These are phyloP conservation scores for Chenopodium quinoa DNA, from an alignment of 148 eudicot genomes.

Conservation along the genomic window DNA sequence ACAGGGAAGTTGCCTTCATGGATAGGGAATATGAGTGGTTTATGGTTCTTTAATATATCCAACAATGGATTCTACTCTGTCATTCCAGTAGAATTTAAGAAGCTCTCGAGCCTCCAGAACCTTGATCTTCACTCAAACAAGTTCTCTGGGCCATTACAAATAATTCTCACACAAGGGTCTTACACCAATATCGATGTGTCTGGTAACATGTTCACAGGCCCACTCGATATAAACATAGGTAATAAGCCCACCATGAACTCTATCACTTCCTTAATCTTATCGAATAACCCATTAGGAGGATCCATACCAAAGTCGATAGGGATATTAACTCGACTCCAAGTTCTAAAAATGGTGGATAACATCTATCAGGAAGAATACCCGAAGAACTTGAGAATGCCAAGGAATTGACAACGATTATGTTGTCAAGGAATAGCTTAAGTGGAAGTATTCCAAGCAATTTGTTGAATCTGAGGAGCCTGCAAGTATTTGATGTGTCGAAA, in stretches of 20 bases:
- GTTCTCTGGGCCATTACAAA: slow-evolving; percentile 44
- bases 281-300: slow-evolving; percentile 62
- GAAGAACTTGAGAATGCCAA: slow-evolving; percentile 45
- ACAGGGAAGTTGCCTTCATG: slow-evolving; percentile 68
- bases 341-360: slow-evolving; percentile 37
- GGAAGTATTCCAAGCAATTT: slow-evolving; percentile 57
- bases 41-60: slow-evolving; percentile 58
- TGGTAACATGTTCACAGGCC: slow-evolving; percentile 53
- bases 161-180: slow-evolving; percentile 48
- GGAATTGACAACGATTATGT: slow-evolving; percentile 37
- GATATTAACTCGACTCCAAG: slow-evolving; percentile 40
- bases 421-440: slow-evolving; percentile 46
- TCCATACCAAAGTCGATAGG: slow-evolving; percentile 59
- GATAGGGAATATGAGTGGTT: slow-evolving; percentile 75
- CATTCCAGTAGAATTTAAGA: slow-evolving; percentile 51
- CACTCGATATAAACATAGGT: slow-evolving; percentile 44
- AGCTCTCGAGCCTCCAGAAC: slow-evolving; percentile 41
- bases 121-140: slow-evolving; percentile 75
- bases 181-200: slow-evolving; percentile 67
- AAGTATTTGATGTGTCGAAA: slow-evolving; percentile 58
- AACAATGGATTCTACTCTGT: slow-evolving; percentile 49
- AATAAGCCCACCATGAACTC: slow-evolving; percentile 36
- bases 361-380: slow-evolving; percentile 53
- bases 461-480: slow-evolving; percentile 40
- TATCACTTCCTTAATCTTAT: slow-evolving; percentile 48